Percentiles rank a stretch among this genome's conserved stretches.
phyloP scores from a whole-genome alignment of 2,329 filamentous ascomycete species.

The Tolypocladium tropicale region DNA sequence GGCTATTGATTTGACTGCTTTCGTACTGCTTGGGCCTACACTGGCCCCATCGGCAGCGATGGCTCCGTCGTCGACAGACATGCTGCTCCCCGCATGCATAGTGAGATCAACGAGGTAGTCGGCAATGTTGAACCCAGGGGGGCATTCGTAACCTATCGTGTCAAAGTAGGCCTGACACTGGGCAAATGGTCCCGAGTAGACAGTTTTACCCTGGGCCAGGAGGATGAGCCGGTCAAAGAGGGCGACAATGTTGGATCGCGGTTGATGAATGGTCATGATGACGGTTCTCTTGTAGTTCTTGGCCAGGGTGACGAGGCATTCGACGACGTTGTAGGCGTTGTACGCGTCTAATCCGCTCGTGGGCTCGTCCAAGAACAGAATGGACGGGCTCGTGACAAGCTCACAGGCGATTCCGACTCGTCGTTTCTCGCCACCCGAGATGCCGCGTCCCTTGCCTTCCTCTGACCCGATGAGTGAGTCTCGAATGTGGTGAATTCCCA shows the following conservation, averaged over 20 bases:
- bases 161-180: conserved; percentile 92
- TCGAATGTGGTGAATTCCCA: conserved; percentile 88
- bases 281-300: conserved; percentile 96
- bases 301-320: conserved; percentile 87
- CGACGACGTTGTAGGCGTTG: conserved; percentile 97
- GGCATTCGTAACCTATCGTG: conserved; percentile 81
- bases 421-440: conserved; percentile 93
- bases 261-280: conserved; percentile 97
- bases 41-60: conserved; percentile 47
- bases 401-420: conserved; percentile 96
- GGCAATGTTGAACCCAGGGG: conserved; percentile 95
- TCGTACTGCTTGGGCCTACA: conserved; percentile 75
- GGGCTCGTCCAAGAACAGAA: conserved; percentile 93
- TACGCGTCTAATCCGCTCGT: conserved; percentile 93
- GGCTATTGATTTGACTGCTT: conserved; percentile 81
- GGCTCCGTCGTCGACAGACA: conserved; percentile 44
- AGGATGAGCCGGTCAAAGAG: conserved; percentile 92
- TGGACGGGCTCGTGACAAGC: conserved; percentile 91
- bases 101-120: conserved; percentile 96
- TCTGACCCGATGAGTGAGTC: conserved; percentile 95
- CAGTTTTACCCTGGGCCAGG: conserved; percentile 76
- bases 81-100: conserved; percentile 73
- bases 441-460: conserved; percentile 86
- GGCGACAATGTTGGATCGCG: conserved; percentile 94
- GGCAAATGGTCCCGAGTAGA: conserved; percentile 86